Evolutionary conservation across 2,329 filamentous ascomycete genomes (phyloP).

Genomic region (Apiospora sp.): DNA sequence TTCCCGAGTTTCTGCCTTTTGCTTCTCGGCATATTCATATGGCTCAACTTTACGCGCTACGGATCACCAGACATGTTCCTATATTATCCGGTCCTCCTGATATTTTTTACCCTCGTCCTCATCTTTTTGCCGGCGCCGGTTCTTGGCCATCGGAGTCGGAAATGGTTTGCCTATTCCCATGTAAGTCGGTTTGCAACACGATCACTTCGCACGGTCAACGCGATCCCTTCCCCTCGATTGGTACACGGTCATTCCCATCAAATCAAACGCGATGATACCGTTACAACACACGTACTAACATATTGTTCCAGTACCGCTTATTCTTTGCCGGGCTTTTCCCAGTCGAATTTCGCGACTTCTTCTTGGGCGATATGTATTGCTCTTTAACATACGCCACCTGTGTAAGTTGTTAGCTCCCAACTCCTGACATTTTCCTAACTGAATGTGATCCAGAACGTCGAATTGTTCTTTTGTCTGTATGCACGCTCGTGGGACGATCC

Average conservation of each 20-base stretch:
- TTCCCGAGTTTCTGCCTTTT: slow-evolving; percentile 87
- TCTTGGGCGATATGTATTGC: slow-evolving; percentile 96
- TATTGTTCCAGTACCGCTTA: slow-evolving; percentile 74
- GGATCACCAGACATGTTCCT: slow-evolving; percentile 74
- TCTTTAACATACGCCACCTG: slow-evolving; percentile 90
- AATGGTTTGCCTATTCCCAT: slow-evolving; percentile 90
- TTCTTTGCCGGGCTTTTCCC: slow-evolving; percentile 86
- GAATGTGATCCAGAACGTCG: slow-evolving; percentile 71
- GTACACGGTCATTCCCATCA: no score
- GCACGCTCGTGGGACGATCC: slow-evolving; percentile 79
- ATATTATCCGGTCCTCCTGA: slow-evolving; percentile 86
- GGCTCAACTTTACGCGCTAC: slow-evolving; percentile 84
- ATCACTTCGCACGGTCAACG: no score
- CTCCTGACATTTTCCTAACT: slow-evolving; percentile 29
- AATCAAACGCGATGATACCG: background rate
- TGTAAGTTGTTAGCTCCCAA: slow-evolving; percentile 59
- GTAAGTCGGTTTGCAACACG: slow-evolving; percentile 58
- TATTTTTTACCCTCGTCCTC: slow-evolving; percentile 71
- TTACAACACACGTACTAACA: slow-evolving; percentile 38
- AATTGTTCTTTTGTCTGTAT: slow-evolving; percentile 95
- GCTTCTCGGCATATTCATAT: slow-evolving; percentile 80
- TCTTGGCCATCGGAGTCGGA: slow-evolving; percentile 78
- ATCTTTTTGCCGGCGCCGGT: slow-evolving; percentile 79
- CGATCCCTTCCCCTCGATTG: no score
- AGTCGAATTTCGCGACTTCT: slow-evolving; percentile 97